Conservation (phyloP, 1,284 basidiomycete species). For the Trichosporon sp. region DNA sequence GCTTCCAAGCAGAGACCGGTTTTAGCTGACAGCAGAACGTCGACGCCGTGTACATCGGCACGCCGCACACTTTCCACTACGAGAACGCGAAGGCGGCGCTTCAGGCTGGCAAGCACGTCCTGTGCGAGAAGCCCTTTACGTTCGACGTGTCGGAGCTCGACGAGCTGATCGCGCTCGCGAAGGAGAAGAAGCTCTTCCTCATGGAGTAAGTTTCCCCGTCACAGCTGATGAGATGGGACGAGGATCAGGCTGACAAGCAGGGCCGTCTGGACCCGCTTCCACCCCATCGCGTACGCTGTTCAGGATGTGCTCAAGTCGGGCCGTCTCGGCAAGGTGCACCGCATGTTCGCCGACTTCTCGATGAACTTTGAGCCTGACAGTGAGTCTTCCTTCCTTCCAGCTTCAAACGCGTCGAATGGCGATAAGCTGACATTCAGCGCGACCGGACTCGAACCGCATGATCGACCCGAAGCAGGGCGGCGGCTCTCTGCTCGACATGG, state of each 20-base stretch:
- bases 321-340: slow-evolving; percentile 53
- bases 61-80: slow-evolving; percentile 85
- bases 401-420: slow-evolving; percentile 8
- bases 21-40: slow-evolving; percentile 62
- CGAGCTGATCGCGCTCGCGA: slow-evolving; percentile 71
- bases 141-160: slow-evolving; percentile 60
- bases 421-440: slow-evolving; percentile 27
- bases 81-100: slow-evolving; percentile 74
- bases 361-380: slow-evolving; percentile 70
- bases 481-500: slow-evolving; percentile 79
- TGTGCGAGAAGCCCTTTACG: slow-evolving; percentile 73
- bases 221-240: slow-evolving; percentile 54
- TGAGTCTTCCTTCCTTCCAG: slow-evolving; percentile 55
- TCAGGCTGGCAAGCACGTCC: slow-evolving; percentile 78
- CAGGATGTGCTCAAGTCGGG: slow-evolving; percentile 53
- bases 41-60: slow-evolving; percentile 79
- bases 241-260: slow-evolving; percentile 27
- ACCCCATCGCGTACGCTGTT: slow-evolving; percentile 54
- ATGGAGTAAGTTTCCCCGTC: slow-evolving; percentile 69
- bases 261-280: slow-evolving; percentile 57
- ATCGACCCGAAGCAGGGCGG: slow-evolving; percentile 79
- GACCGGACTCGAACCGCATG: slow-evolving; percentile 64
- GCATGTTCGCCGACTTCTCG: slow-evolving; percentile 70
- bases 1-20: too few species aligned
- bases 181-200: slow-evolving; percentile 75